A percentile compares a stretch with the other conserved stretches of the same genome.
Evolutionary conservation across 441 rosid species (phyloP).

Genomic region (Gossypium laxum): DNA sequence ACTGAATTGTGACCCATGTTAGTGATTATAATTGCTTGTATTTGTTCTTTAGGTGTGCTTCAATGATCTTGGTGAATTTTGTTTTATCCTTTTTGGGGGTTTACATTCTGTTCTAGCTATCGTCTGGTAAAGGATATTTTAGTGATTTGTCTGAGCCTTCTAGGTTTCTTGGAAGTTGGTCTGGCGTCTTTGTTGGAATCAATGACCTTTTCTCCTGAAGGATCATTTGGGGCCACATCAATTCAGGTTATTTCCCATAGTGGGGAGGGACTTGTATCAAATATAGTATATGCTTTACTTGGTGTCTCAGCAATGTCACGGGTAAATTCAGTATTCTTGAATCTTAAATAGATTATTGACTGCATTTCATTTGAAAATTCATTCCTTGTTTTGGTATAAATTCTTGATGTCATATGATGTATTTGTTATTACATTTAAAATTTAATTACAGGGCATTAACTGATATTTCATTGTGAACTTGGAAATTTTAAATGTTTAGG

Average conservation of each 20-base stretch:
- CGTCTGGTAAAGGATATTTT: conserved; percentile 14
- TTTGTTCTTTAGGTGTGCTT: background rate
- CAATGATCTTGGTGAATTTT: background rate
- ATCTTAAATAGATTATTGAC: background rate
- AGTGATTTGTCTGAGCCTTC: conserved; percentile 12
- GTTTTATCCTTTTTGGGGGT: background rate
- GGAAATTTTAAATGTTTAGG: background rate
- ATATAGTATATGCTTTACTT: conserved; percentile 80
- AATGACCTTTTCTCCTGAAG: conserved; percentile 45
- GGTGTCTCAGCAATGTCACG: conserved; percentile 97
- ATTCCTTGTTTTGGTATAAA: background rate
- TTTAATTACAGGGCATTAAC: background rate
- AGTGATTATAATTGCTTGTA: background rate
- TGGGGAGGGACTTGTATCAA: conserved; percentile 90
- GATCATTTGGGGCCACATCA: conserved; percentile 54
- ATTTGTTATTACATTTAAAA: background rate
- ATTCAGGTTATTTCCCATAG: conserved; percentile 70
- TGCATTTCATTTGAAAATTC: background rate
- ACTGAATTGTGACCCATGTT: background rate
- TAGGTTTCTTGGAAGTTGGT: conserved; percentile 79
- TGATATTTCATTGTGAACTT: conserved; percentile 4
- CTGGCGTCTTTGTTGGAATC: conserved; percentile 54
- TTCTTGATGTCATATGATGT: background rate
- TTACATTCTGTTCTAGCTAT: conserved; percentile 4
- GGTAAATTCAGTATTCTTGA: conserved; percentile 36